Conservation (phyloP, 108 stramenopile genomes). For the Bacterosira constricta region DNA sequence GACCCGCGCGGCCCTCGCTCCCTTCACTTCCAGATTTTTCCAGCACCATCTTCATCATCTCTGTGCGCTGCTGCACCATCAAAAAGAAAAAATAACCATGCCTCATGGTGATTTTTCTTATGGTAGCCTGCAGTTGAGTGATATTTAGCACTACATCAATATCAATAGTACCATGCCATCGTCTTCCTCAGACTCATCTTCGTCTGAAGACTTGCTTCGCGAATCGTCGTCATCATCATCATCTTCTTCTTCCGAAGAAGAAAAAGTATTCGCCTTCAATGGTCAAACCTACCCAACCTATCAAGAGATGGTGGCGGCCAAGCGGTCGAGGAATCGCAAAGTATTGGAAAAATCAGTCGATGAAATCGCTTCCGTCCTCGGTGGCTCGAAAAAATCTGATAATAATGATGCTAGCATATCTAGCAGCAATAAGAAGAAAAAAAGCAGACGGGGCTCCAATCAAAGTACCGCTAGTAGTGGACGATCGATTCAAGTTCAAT, state of each 20-base stretch:
- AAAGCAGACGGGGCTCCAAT: constrained; percentile 1
- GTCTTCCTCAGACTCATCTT: background rate
- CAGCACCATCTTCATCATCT: no score
- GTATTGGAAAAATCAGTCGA: constrained; percentile 2
- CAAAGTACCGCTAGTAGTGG: background rate
- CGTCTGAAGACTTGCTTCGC: no score
- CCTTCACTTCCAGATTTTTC: no score
- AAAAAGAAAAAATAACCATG: background rate
- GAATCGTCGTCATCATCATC: background rate
- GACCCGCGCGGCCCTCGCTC: no score
- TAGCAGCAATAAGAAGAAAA: background rate
- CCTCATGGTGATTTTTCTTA: no score
- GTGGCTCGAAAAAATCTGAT: background rate
- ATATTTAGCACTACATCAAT: no score
- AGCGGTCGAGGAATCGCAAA: constrained; percentile 12
- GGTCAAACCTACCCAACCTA: constrained; percentile 15
- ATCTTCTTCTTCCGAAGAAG: background rate
- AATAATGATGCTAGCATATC: background rate
- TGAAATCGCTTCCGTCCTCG: constrained; percentile 15
- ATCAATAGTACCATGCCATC: background rate
- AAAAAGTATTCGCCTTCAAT: constrained; percentile 13
- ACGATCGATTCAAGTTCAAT: no score
- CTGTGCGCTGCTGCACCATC: background rate
- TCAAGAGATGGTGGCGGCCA: constrained; percentile 28
- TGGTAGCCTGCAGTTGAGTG: no score